Evolutionary conservation across 2,329 filamentous ascomycete species (phyloP).

Genomic region (Zarea fungicola): DNA sequence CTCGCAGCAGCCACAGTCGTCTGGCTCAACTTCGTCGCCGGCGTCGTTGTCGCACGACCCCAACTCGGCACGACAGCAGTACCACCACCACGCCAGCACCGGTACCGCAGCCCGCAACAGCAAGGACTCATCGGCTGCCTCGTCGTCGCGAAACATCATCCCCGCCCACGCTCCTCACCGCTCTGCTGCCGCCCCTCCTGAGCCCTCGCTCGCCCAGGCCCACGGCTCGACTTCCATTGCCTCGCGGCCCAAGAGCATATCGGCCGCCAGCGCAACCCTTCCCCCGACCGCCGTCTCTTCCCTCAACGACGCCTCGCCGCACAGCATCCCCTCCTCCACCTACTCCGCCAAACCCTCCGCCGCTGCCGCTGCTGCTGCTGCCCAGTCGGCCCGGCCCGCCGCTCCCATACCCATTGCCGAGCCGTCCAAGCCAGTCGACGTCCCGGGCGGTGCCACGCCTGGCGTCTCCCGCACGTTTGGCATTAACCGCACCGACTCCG

Average conservation of each 20-base stretch:
- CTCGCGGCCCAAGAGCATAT: constrained; percentile 36
- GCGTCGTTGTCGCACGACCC: constrained; percentile 1
- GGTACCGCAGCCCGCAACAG: constrained; percentile 6
- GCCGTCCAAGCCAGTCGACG: constrained; percentile 55
- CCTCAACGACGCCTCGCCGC: constrained; percentile 43
- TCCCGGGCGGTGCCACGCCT: constrained; percentile 37
- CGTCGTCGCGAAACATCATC: constrained; percentile 43
- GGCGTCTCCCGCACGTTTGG: constrained; percentile 33
- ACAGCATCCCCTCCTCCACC: constrained; percentile 29
- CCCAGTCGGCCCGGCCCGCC: constrained; percentile 49
- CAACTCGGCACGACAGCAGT: not conserved
- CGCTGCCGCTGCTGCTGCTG: constrained; percentile 15
- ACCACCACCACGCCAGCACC: not conserved
- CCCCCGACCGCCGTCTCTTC: constrained; percentile 46
- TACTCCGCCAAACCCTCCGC: constrained; percentile 21
- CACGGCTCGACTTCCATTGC: constrained; percentile 49
- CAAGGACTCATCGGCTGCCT: constrained; percentile 21
- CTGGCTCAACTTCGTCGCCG: constrained; percentile 18
- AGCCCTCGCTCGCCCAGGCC: constrained; percentile 57
- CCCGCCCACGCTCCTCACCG: constrained; percentile 50
- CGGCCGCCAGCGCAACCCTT: constrained; percentile 21
- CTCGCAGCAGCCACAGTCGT: constrained; percentile 18
- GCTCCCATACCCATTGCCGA: constrained; percentile 24
- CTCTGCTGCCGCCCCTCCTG: constrained; percentile 55
- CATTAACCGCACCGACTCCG: constrained; percentile 23